Conservation (phyloP, 1,284 basidiomycete species). For the Coriolopsis trogii region DNA sequence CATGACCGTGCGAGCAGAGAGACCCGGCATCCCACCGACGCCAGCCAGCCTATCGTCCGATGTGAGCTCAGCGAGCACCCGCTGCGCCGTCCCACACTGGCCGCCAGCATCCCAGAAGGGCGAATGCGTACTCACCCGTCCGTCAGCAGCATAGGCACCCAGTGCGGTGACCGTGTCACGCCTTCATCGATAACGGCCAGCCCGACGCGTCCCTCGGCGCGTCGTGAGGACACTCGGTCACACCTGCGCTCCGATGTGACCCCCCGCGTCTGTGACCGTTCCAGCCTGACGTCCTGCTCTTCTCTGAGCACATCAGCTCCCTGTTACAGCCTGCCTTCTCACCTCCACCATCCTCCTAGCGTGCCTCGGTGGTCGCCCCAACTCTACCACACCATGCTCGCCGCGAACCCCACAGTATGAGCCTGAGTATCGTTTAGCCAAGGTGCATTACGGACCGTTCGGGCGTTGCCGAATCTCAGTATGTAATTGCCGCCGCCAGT, state of each 20-base stretch:
- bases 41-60: background rate
- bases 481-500: background rate
- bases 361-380: too few relatives aligned
- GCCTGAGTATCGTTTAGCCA: too few relatives aligned
- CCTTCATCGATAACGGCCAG: slow-evolving; percentile 20
- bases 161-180: background rate
- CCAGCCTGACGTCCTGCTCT: background rate
- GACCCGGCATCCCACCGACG: slow-evolving; percentile 18
- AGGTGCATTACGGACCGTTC: background rate
- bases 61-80: background rate
- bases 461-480: slow-evolving; percentile 3
- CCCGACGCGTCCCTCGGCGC: slow-evolving; percentile 9
- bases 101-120: background rate
- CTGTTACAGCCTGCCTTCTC: too few relatives aligned
- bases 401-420: too few relatives aligned
- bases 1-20: slow-evolving; percentile 27
- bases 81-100: slow-evolving; percentile 2
- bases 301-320: background rate
- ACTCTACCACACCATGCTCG: too few relatives aligned
- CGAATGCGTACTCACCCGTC: background rate
- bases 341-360: too few relatives aligned
- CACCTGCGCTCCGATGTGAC: slow-evolving; percentile 13
- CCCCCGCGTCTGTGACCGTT: slow-evolving; percentile 22
- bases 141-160: background rate
- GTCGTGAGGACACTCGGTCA: slow-evolving; percentile 12